These are phyloP conservation scores for Talaromyces sp. DNA, from an alignment of 2,329 filamentous ascomycete species.

Conservation along the genomic window DNA sequence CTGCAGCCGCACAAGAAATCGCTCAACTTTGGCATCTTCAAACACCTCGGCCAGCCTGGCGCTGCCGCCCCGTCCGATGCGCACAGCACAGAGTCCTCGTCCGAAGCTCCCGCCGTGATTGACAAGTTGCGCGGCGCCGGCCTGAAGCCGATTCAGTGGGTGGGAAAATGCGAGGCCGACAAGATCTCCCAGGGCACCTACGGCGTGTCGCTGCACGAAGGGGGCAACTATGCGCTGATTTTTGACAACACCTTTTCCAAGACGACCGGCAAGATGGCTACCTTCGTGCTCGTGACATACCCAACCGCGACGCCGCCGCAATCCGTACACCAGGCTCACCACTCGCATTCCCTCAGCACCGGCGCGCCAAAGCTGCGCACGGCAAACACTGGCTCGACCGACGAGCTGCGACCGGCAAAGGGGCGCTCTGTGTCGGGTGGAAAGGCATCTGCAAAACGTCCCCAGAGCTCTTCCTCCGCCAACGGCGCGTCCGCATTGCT, in stretches of 20 bases:
- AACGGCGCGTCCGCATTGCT: slow-evolving; percentile 47
- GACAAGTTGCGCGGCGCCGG: slow-evolving; percentile 61
- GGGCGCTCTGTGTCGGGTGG: slow-evolving; percentile 14
- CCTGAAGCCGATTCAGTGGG: slow-evolving; percentile 65
- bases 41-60: slow-evolving; percentile 73
- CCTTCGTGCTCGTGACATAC: slow-evolving; percentile 90
- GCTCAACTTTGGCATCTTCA: slow-evolving; percentile 96
- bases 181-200: slow-evolving; percentile 88
- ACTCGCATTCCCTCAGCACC: slow-evolving; percentile 43
- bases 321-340: slow-evolving; percentile 44
- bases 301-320: slow-evolving; percentile 61
- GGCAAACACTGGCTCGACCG: slow-evolving; percentile 44
- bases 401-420: slow-evolving; percentile 39
- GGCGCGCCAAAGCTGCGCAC: slow-evolving; percentile 31
- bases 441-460: slow-evolving; percentile 19
- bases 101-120: slow-evolving; percentile 54
- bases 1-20: slow-evolving; percentile 98
- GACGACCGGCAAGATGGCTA: slow-evolving; percentile 87
- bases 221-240: slow-evolving; percentile 91
- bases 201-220: slow-evolving; percentile 67
- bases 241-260: slow-evolving; percentile 99
- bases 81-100: slow-evolving; percentile 31
- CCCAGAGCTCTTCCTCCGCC: slow-evolving; percentile 18
- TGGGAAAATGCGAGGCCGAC: slow-evolving; percentile 93
- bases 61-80: slow-evolving; percentile 45